Evolutionary conservation across 805 yeast genomes (phyloP).

Genomic region (Cyberlindnera maritima): DNA sequence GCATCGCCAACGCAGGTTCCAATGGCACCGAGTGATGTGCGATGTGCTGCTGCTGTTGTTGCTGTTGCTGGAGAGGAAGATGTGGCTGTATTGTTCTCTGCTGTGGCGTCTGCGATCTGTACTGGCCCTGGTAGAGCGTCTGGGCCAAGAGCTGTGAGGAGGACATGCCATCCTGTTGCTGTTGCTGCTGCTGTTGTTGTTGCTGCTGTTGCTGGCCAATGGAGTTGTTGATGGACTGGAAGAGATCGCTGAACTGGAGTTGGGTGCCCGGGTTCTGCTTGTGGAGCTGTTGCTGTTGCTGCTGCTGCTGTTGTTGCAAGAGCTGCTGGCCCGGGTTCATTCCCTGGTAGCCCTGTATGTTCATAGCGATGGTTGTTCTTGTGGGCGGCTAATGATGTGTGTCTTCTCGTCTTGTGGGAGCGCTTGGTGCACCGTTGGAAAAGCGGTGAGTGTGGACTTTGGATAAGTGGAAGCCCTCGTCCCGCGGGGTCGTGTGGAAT

Average conservation of each 20-base stretch:
- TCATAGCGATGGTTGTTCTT: conserved; percentile 4
- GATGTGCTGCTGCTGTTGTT: conserved; percentile 19
- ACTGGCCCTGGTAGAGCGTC: conserved; percentile 39
- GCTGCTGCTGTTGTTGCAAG: conserved; percentile 26
- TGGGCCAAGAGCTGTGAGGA: conserved; percentile 39
- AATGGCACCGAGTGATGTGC: conserved; percentile 26
- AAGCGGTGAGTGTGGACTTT: neutral
- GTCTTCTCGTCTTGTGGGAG: no score
- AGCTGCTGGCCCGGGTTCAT: conserved; percentile 27
- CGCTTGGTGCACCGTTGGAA: no score
- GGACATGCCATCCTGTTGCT: conserved; percentile 26
- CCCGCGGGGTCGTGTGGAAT: neutral
- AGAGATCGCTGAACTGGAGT: conserved; percentile 25
- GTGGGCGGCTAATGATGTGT: neutral
- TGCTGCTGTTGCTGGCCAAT: conserved; percentile 16
- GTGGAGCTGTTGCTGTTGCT: conserved; percentile 21
- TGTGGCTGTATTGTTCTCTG: conserved; percentile 30
- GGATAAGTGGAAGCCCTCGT: neutral
- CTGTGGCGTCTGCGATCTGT: conserved; percentile 34
- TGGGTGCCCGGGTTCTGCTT: conserved; percentile 16
- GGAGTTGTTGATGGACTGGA: conserved; percentile 20
- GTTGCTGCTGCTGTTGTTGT: conserved; percentile 22
- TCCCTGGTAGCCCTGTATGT: conserved; percentile 28
- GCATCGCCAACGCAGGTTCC: conserved; percentile 34
- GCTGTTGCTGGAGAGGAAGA: conserved; percentile 33